Evolutionary conservation across 352 stramenopile genomes (phyloP).

Genomic region (Phytopythium litorale): DNA sequence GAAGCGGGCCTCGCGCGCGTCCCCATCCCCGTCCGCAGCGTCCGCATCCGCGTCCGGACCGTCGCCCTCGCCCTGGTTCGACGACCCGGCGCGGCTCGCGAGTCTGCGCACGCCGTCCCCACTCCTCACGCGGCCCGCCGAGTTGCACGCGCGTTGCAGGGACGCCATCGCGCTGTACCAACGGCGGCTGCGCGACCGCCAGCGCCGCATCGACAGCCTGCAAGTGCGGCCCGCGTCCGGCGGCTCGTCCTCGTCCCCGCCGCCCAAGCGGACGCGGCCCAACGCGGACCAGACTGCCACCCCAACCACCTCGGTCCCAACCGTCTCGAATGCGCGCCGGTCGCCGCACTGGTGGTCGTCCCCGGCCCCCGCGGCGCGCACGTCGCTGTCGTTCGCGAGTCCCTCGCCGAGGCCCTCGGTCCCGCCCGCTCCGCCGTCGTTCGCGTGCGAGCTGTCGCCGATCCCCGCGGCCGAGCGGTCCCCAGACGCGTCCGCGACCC

Average conservation of each 20-base stretch:
- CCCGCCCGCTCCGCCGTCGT: conserved; percentile 6
- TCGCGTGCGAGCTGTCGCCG: conserved; percentile 42
- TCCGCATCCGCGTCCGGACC: neutral
- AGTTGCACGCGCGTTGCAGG: conserved; percentile 41
- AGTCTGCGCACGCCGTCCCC: neutral
- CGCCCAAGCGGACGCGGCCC: conserved; percentile 7
- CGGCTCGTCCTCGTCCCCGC: conserved; percentile 7
- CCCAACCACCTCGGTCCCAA: too few species aligned
- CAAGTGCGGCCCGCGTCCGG: conserved; percentile 10
- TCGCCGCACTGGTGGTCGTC: conserved; percentile 27
- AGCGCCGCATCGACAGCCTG: conserved; percentile 35
- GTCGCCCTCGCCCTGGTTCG: neutral
- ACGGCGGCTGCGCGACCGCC: conserved; percentile 29
- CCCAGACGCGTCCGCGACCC: neutral
- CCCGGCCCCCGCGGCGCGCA: conserved; percentile 15
- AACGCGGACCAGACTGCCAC: neutral
- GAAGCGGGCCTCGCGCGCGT: conserved; percentile 10
- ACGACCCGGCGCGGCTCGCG: neutral
- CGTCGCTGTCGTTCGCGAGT: neutral
- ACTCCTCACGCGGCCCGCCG: conserved; percentile 3
- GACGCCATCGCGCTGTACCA: conserved; percentile 38
- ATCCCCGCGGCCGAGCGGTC: conserved; percentile 15
- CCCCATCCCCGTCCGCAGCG: neutral
- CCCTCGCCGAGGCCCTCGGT: too few species aligned
- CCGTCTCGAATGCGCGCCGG: conserved; percentile 10